Evolutionary conservation across 2,329 filamentous ascomycete genomes (phyloP).

Genomic region (Phyllosticta citrichinensis): DNA sequence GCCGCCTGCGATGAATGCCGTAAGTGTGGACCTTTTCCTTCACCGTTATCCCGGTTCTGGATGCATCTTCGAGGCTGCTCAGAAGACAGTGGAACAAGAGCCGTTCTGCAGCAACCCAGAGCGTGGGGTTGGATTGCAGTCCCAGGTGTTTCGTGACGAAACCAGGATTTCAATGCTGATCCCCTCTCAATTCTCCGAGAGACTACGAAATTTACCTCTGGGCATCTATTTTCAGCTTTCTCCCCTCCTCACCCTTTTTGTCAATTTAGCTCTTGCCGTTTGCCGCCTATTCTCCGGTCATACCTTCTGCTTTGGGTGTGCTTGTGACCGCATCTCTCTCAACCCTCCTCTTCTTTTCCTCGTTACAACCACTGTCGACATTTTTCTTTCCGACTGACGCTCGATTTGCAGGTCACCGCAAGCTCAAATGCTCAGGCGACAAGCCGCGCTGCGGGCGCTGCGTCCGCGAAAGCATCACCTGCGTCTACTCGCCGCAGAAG

Average conservation of each 20-base stretch:
- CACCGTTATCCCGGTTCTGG: background rate
- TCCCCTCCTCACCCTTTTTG: background rate
- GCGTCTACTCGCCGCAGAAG: constrained; percentile 39
- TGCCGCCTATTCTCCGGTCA: background rate
- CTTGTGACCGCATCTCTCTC: background rate
- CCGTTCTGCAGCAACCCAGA: background rate
- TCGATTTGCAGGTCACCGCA: constrained; percentile 32
- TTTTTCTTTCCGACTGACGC: background rate
- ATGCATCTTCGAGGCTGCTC: background rate
- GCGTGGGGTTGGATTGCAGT: background rate
- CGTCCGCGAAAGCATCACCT: constrained; percentile 29
- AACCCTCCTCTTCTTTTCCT: background rate
- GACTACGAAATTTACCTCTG: background rate
- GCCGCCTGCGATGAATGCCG: constrained; percentile 35
- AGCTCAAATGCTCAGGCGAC: constrained; percentile 40
- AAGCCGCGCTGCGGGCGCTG: constrained; percentile 35
- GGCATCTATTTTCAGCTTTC: background rate
- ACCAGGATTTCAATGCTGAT: background rate
- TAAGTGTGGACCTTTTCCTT: constrained; percentile 16
- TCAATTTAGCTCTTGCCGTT: background rate
- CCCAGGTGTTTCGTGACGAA: background rate
- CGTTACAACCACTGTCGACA: background rate
- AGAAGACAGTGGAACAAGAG: background rate
- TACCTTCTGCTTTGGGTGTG: background rate
- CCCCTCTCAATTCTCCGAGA: background rate